phyloP scores from a whole-genome alignment of 2,329 filamentous ascomycete species.

The Cercospora sp. region DNA sequence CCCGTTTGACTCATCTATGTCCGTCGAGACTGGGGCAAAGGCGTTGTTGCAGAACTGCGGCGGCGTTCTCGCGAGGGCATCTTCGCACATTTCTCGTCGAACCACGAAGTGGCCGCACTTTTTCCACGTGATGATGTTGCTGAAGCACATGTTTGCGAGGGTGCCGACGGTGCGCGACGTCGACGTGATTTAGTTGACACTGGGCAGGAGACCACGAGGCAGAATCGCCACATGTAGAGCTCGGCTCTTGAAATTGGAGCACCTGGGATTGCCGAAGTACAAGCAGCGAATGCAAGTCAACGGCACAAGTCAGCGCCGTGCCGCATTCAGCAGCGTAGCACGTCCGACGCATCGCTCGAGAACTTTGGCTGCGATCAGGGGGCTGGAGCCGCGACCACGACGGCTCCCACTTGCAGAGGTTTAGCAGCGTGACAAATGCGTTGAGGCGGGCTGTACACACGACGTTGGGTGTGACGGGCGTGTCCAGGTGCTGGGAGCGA shows the following conservation, averaged over 20 bases:
- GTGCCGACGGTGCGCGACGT: background rate
- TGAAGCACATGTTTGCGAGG: conserved; percentile 24
- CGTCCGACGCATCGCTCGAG: background rate
- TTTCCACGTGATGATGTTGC: conserved; percentile 26
- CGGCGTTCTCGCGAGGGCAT: conserved; percentile 19
- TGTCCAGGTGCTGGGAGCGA: background rate
- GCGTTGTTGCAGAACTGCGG: conserved; percentile 19
- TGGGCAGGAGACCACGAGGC: background rate
- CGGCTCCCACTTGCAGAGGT: background rate
- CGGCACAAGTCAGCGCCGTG: background rate
- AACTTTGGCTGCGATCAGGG: background rate
- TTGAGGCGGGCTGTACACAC: background rate
- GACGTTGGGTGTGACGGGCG: background rate
- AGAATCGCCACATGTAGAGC: background rate
- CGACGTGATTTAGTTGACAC: background rate
- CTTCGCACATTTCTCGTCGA: conserved; percentile 22
- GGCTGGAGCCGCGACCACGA: background rate
- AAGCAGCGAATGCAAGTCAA: conserved; percentile 3
- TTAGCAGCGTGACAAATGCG: background rate
- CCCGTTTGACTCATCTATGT: conserved; percentile 20
- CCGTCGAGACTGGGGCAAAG: conserved; percentile 23
- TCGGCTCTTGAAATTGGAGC: background rate
- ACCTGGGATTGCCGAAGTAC: conserved; percentile 6
- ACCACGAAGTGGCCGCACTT: conserved; percentile 25
- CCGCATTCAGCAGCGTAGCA: background rate